Base-by-base conservation (phyloP, 306 rosid species). In the Inga oerstediana region DNA sequence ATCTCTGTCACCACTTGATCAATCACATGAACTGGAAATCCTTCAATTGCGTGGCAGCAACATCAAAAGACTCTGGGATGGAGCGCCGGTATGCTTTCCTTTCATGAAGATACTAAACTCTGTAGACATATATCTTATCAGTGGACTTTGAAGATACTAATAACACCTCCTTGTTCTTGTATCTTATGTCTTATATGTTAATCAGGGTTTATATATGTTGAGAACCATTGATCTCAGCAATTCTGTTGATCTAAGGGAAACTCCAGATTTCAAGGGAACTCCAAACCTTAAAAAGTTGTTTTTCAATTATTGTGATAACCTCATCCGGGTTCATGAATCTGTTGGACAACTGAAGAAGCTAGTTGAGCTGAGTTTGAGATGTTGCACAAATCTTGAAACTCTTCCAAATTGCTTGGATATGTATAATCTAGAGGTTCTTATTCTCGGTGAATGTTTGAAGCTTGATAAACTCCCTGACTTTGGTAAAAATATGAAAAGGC, bases 341-440 rank as follows among this genome's bases (percentile, higher is more conserved):
- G 43, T 65, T 65, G 71, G 71, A 15, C 43, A 65, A 9, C 44
- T 65, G 20, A 65, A 65, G 71, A 65, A 73, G 27, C 72, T 62
- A 24, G 22, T 78, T 46, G 1, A 43, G 5, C 20, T 78, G 59
- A 37, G 51, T 64, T 43, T 64, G 24, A 20, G 17, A 64, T 15
- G 6, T 46, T 74, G 78, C n/a, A 17, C 35, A 34, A 74, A 34
- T 51, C 78, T 74, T 15, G 22, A 10, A 16, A 17, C 64, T 20
- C 78, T 74, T 52, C 78, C 78, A 74, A 51, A 8, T 49, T 32
- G 15, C 8, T 74, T 75, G 19, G 44, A 37, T 19, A 52, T 54
- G 67, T 20, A 51, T 54, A 52, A 45, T 17, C 19, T 52, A 1
- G 66, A 75, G 66, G 45, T 20, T 1, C 35, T 75, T 56, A 20